Evolutionary conservation across 192 early-diverging fungal genomes (phyloP), one percentile per base, ranked within the genome.

Genomic region (Martensiomyces pterosporus): DNA sequence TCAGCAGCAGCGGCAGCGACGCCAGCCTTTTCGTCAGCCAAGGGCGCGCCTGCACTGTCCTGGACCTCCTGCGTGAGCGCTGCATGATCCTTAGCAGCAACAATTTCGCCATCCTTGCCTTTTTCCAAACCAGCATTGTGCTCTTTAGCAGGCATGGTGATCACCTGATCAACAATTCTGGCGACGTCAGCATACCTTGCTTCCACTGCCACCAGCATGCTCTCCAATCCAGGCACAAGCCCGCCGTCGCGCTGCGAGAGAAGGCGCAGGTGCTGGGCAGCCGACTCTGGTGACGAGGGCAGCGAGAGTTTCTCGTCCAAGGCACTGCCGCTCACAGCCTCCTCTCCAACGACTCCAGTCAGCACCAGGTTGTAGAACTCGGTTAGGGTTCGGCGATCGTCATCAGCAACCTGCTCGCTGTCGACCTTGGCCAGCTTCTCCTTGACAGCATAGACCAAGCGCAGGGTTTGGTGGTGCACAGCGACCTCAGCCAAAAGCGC

Each of bases 381-480:
- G 0, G 3, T 16, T 24, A 67, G 38, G 36, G 18, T n/a, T 0
- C 37, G 9, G 24, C 35, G 42, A 16, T 55, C 52, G 9, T 27
- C 14, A 4, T 43, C 47, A 24, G 19, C 10, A 6, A 55, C 33
- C 15, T 21, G 16, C 13, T n/a, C 24, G 7, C 18, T 32, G 2
- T 10, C 8, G 10, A 26, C 23, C 13, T 23, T 33, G 5, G 39
- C 8, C 3, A 26, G 29, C 33, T 34, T 44, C 17, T 24, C 40
- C 3, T 37, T 47, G 22, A 43, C 57, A 3, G 57, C 64, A 52
- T 51, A 52, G 25, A 58, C 37, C 18, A 67, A 53, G n/a, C 57
- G 64, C 36, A 67, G 48, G 9, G 64, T 44, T 42, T 67, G 64
- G 12, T 39, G 24, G 13, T 47, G 52, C n/a, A 47, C 56, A 15